Conservation (phyloP, 2,329 filamentous ascomycete species). For the Teratosphaeria nubilosa region DNA sequence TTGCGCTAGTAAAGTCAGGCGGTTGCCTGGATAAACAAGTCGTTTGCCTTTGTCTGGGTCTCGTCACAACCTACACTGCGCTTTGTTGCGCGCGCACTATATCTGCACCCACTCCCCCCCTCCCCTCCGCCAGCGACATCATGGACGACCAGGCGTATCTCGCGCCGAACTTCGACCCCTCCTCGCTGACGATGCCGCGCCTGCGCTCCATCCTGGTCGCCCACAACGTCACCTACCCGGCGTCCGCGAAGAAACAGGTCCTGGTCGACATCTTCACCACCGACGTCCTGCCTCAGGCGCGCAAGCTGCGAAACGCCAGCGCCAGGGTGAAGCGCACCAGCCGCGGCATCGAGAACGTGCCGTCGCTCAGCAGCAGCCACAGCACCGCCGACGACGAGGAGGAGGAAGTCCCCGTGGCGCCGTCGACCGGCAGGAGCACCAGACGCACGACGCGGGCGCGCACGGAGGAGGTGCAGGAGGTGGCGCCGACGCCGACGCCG, state of each 20-base stretch:
- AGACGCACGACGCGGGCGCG: slow-evolving; percentile 21
- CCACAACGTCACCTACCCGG: slow-evolving; percentile 76
- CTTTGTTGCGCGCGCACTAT: too few species aligned
- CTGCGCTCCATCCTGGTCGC: slow-evolving; percentile 84
- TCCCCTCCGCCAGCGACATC: too few species aligned
- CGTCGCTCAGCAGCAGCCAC: slow-evolving; percentile 37
- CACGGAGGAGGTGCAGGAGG: slow-evolving; percentile 30
- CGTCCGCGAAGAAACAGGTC: slow-evolving; percentile 83
- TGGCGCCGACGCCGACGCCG: slow-evolving; percentile 21
- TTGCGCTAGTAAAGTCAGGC: not conserved
- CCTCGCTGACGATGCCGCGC: slow-evolving; percentile 72
- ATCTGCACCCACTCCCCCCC: too few species aligned
- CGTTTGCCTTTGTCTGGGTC: not conserved
- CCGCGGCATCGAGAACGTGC: slow-evolving; percentile 64
- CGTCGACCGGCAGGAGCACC: slow-evolving; percentile 15
- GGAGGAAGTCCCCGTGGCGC: slow-evolving; percentile 32
- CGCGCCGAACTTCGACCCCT: slow-evolving; percentile 74
- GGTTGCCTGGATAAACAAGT: not conserved
- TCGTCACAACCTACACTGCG: not conserved
- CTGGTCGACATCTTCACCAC: slow-evolving; percentile 76
- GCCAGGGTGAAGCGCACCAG: slow-evolving; percentile 77
- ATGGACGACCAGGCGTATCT: slow-evolving; percentile 69
- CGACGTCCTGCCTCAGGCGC: slow-evolving; percentile 66
- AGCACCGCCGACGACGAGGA: slow-evolving; percentile 47
- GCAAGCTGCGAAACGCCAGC: slow-evolving; percentile 63